phyloP scores from a whole-genome alignment of 768 basidiomycete genomes.

The Amyloporia xantha region DNA sequence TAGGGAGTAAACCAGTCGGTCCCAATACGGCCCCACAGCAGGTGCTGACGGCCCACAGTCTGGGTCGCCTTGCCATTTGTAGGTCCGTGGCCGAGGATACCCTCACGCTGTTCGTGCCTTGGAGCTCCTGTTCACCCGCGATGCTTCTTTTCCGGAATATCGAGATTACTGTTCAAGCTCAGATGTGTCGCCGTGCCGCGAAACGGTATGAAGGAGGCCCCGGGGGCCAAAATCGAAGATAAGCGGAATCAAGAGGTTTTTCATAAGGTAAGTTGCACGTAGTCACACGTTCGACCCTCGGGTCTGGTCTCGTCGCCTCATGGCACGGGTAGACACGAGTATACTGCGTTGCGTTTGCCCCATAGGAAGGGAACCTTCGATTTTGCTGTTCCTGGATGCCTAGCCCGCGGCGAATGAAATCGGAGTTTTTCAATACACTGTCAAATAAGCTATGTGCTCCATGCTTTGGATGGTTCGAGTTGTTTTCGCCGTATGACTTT shows the following conservation, averaged over 20 bases:
- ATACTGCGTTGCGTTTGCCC: neutral
- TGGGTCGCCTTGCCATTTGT: neutral
- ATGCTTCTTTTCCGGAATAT: neutral
- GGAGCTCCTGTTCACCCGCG: too few species aligned
- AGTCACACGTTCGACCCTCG: neutral
- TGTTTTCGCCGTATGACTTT: constrained; percentile 19
- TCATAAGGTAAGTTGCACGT: neutral
- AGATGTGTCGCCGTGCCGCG: too few species aligned
- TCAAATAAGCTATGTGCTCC: neutral
- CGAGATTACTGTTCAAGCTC: neutral
- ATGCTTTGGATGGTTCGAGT: neutral
- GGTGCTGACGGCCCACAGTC: neutral
- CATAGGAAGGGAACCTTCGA: neutral
- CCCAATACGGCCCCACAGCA: too few species aligned
- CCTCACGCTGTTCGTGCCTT: neutral
- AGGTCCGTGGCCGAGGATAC: neutral
- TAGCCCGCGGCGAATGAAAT: neutral
- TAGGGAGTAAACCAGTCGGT: constrained; percentile 52
- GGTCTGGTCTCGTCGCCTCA: neutral
- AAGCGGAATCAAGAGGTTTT: neutral
- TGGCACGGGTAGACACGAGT: neutral
- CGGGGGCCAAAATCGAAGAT: neutral
- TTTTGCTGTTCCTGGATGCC: neutral
- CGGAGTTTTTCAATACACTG: neutral
- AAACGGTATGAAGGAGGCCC: neutral